phyloP scores from a whole-genome alignment of 1,284 basidiomycete genomes.

The Neolentinus lepideus region DNA sequence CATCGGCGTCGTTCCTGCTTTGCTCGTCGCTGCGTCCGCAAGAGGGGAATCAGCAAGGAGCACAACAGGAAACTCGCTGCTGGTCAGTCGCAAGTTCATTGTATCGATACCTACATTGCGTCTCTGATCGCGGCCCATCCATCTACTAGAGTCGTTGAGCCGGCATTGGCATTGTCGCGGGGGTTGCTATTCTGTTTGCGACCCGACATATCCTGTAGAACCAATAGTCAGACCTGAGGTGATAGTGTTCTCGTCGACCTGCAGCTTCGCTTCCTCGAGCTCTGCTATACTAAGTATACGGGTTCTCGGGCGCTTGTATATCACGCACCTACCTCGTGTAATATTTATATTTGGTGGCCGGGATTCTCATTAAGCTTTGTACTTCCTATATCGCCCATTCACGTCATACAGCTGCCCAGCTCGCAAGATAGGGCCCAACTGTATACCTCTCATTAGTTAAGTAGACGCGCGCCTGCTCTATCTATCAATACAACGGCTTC shows the following conservation, averaged over 20 bases:
- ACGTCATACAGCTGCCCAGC: neutral
- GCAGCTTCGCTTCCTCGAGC: no score
- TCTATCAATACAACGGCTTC: neutral
- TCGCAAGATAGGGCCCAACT: neutral
- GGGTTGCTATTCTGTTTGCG: neutral
- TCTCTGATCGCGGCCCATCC: neutral
- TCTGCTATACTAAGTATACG: no score
- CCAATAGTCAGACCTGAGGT: no score
- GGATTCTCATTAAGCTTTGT: neutral
- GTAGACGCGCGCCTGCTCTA: neutral
- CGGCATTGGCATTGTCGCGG: neutral
- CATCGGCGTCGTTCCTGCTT: neutral
- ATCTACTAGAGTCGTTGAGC: neutral
- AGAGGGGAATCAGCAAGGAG: neutral
- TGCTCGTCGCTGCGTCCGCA: neutral
- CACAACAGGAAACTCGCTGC: neutral
- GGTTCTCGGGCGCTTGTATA: neutral
- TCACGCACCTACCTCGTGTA: neutral
- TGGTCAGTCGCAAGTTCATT: neutral
- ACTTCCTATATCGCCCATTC: neutral
- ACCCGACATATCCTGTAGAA: no score
- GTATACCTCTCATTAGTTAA: neutral
- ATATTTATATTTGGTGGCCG: neutral
- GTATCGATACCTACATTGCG: neutral
- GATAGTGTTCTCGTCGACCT: no score